These are phyloP conservation scores for Arthrobotrys pseudoclavata DNA, from an alignment of 2,329 filamentous ascomycete genomes.

Conservation along the genomic window DNA sequence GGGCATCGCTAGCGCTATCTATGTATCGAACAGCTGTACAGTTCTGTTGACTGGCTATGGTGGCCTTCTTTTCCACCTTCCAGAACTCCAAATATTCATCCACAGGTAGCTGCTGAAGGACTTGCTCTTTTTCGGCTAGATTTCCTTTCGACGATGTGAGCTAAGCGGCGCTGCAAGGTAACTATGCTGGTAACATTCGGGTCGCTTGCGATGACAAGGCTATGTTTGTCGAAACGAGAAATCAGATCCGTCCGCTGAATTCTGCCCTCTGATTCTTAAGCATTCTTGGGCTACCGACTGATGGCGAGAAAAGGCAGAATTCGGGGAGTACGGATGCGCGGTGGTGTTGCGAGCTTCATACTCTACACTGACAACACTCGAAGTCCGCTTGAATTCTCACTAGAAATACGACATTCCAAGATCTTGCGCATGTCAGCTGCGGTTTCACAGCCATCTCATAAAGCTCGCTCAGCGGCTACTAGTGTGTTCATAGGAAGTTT, in stretches of 20 bases:
- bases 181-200: background rate
- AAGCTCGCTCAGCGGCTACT: no score
- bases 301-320: no score
- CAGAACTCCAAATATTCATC: background rate
- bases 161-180: background rate
- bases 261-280: no score
- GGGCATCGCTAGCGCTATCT: no score
- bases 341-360: background rate
- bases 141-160: background rate
- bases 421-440: background rate
- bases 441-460: no score
- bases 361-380: no score
- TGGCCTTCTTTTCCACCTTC: constrained; percentile 43
- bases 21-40: no score
- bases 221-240: background rate
- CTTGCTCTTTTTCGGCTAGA: constrained; percentile 33
- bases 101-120: background rate
- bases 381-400: no score
- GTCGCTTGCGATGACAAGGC: constrained; percentile 20
- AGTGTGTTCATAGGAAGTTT: no score
- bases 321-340: no score
- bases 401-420: no score
- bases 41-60: background rate
- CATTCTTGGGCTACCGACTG: no score
- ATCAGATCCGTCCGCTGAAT: constrained; percentile 4